phyloP scores from a whole-genome alignment of 2,329 filamentous ascomycete species.

The Chrysoporthe austroafricana region DNA sequence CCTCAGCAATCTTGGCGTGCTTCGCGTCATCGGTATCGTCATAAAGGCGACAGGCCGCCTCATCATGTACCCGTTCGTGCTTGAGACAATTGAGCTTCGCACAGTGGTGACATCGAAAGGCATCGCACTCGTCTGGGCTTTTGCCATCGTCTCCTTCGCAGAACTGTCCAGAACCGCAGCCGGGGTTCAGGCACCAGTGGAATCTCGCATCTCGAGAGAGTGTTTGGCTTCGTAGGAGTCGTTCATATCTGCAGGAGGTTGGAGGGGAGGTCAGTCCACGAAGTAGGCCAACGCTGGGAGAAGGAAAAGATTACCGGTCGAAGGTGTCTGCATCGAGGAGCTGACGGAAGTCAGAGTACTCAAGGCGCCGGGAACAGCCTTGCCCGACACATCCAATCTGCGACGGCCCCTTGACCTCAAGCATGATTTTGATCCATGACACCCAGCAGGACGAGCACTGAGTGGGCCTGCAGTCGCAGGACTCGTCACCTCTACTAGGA shows the following conservation, averaged over 20 bases:
- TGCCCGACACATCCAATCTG: conserved; percentile 4
- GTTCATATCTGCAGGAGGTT: conserved; percentile 3
- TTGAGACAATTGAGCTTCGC: not conserved
- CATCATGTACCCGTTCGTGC: conserved; percentile 4
- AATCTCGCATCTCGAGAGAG: not conserved
- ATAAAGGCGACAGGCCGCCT: not conserved
- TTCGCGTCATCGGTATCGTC: not conserved
- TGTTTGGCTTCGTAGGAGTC: conserved; percentile 2
- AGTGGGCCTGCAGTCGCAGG: conserved; percentile 3
- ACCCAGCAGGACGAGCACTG: conserved; percentile 1
- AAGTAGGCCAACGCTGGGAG: not conserved
- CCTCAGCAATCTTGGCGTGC: not conserved
- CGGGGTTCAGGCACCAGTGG: not conserved
- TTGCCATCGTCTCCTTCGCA: not conserved
- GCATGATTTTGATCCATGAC: conserved; percentile 1
- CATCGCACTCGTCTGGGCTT: not conserved
- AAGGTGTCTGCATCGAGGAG: conserved; percentile 1
- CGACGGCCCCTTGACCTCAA: not conserved
- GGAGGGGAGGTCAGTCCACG: not conserved
- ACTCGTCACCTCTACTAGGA: not conserved
- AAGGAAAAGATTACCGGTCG: not conserved
- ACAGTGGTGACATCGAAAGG: conserved; percentile 6
- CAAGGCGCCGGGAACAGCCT: not conserved
- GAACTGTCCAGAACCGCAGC: conserved; percentile 2
- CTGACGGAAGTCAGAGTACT: not conserved